Evolutionary conservation across 805 yeast genomes (phyloP), one percentile per base, ranked within the genome.

Genomic region (Saturnispora galanensis): DNA sequence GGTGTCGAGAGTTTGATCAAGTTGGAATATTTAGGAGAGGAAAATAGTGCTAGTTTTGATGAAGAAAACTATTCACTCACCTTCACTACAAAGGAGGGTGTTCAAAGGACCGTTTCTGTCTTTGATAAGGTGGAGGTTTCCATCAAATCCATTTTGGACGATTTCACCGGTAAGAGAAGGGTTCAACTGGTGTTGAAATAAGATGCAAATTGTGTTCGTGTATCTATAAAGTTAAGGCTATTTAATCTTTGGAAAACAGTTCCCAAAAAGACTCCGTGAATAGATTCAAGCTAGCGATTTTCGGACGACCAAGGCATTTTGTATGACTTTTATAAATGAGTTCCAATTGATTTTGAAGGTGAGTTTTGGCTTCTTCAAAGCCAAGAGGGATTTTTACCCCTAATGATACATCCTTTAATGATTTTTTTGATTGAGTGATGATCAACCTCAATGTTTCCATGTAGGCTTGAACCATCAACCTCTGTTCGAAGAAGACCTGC

Each of bases 1-100:
- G 98, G 98, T 45, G 87, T 93, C 41, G 98, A 93, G 66, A 90
- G 96, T 47, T 70, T 93, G 56, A 87, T 93, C 50, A 86, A 84
- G 58, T 60, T 88, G 48, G 94, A 87, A 53, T 78, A 77, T 51
- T 61, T 90, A 50, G 79, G 81, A 15, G 84, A 85, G 49, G 75
- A 70, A 29, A 69, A 73, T 46, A 70, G 79, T 31, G 81, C 83
- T 10, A 66, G 66, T 21, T 86, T 79, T 56, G 81, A 84, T 52
- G 97, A 93, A 63, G 89, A 84, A 26, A 74, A 72, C 49, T 93
- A 77, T 57, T 77, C 77, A 49, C 67, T 93, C 47, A 67, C 73
- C 2, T 79, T 90, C 58, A 68, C 66, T 7, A 62, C 63, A 8
- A 58, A 64, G 3, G 45, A 48, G 1, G 76, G 77, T 4, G 54